Evolutionary conservation across 73 alveolate species (phyloP), one percentile per base, ranked within the genome.

Genomic region (Tetrahymena elliotti): DNA sequence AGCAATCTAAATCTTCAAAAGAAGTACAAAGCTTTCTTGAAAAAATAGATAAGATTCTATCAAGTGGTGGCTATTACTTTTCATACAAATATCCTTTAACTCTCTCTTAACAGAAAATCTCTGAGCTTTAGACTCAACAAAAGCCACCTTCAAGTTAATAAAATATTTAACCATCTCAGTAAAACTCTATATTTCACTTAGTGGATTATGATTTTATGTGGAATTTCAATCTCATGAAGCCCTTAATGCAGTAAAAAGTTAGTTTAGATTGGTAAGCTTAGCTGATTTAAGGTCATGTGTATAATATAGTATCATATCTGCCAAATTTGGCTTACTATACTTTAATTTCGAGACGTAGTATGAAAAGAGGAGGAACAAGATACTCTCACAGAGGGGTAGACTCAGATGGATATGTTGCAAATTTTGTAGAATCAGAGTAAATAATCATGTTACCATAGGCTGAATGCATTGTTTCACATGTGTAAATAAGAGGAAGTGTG

Each of bases 381-480:
- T 99, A 98, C 93, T 95, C 97, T 53, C 94, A 97, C 18, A 96
- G 99, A 94, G 99, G 99, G 22, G 97, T 99, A 11, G 99, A 99
- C 95, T 94, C 94, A 38, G 97, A 96, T 35, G 99, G 99, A 11
- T 97, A 98, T 96, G 98, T 98, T 0, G 98, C 99, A 1, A 99
- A 99, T 94, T 98, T 93, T 93, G 99, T 98, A 1, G 99, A 98
- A 95, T 97, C 99, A 16, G 99, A 99, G 94, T 99, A 98, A 95
- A 95, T 98, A n/a, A 33, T 98, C 24, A 84, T 97, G 83, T 93
- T 88, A 22, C 92, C 96, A 16, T 68, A 83, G 33, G 93, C 96
- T 93, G 97, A 98, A 18, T 97, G 98, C 38, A 68, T 68, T 7
- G 11, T 68, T 83, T 98, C 99, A 22, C 98, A 95, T 96, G 97